Conservation (phyloP, 257 asterid genomes). For the Fraxinus cuspidata region DNA sequence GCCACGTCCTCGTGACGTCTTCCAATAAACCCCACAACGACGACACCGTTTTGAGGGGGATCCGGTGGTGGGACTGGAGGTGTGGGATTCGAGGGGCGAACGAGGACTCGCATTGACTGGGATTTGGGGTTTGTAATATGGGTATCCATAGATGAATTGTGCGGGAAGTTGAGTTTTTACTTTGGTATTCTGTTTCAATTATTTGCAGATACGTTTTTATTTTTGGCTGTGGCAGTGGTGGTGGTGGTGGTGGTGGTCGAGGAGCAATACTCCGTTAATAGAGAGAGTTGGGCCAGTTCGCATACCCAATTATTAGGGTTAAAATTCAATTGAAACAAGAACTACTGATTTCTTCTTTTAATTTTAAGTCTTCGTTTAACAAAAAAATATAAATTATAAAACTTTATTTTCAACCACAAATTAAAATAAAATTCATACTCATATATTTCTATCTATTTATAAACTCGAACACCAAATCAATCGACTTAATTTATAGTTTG, state of each 20-base stretch:
- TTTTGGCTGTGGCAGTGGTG: not conserved
- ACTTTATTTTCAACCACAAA: no score
- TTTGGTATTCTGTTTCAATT: not conserved
- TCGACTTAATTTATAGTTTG: no score
- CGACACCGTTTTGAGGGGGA: slow-evolving; percentile 57
- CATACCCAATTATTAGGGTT: not conserved
- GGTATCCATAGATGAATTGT: slow-evolving; percentile 43
- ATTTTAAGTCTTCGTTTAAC: no score
- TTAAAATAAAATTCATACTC: no score
- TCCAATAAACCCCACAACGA: slow-evolving; percentile 87
- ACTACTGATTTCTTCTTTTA: no score
- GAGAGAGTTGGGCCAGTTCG: not conserved
- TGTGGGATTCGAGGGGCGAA: slow-evolving; percentile 60
- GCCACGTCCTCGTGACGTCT: slow-evolving; percentile 66
- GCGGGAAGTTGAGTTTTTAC: not conserved
- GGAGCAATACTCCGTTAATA: not conserved
- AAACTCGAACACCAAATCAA: no score
- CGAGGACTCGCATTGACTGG: slow-evolving; percentile 67
- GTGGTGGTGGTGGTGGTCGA: not conserved
- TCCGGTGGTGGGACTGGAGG: slow-evolving; percentile 32
- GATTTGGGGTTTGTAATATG: slow-evolving; percentile 33
- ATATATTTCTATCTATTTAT: no score
- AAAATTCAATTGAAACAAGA: not conserved
- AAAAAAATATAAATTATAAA: no score
- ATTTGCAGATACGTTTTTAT: not conserved